Conservation (phyloP, 345 rosid genomes). For the Erucastrum elatum region DNA sequence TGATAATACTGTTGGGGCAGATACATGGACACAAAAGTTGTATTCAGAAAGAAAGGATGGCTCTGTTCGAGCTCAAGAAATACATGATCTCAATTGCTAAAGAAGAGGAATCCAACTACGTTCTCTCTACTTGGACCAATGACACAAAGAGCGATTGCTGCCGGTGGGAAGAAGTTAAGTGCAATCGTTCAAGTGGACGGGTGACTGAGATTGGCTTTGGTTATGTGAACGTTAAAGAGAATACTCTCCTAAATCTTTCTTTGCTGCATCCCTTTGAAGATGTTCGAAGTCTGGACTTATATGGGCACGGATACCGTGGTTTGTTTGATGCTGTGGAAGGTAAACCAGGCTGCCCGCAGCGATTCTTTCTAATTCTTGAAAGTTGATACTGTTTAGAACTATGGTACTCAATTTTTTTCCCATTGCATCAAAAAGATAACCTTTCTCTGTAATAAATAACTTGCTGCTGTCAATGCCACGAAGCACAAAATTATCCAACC, state of each 20-base stretch:
- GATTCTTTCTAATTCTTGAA: no score
- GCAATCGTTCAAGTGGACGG: background rate
- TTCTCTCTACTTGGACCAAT: background rate
- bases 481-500: background rate
- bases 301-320: background rate
- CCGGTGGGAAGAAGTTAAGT: background rate
- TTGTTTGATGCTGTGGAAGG: slow-evolving; percentile 10
- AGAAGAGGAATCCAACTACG: background rate
- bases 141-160: slow-evolving; percentile 24
- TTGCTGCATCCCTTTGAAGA: slow-evolving; percentile 31
- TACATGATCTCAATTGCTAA: background rate
- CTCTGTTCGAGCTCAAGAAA: background rate
- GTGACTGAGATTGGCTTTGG: background rate
- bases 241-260: slow-evolving; percentile 3
- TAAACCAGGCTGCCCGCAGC: background rate
- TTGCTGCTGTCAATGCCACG: no score
- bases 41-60: background rate
- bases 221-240: fast-evolving
- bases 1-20: background rate
- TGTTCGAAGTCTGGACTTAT: background rate
- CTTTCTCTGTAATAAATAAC: no score
- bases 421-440: no score
- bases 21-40: background rate
- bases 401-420: no score
- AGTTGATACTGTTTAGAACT: background rate